Percentiles rank a stretch among this genome's conserved stretches.
Conservation (phyloP, 2,329 filamentous ascomycete species). For the Colletotrichum agaves region DNA sequence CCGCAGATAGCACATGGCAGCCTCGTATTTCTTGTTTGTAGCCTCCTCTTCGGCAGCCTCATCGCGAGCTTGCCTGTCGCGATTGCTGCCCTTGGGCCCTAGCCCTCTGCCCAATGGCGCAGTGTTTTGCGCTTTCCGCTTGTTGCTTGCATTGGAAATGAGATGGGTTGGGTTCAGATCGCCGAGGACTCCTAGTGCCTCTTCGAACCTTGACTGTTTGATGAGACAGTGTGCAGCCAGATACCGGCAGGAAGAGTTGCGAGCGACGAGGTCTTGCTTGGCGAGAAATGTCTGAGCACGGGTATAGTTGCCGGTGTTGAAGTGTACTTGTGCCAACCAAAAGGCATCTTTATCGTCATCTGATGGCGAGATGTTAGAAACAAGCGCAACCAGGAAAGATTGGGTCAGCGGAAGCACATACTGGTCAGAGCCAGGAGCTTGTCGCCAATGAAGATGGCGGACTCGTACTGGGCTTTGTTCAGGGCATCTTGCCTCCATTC, state of each 20-base stretch:
- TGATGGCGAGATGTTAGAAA: slow-evolving; percentile 50
- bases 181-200: slow-evolving; percentile 86
- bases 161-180: slow-evolving; percentile 95
- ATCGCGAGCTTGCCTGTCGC: slow-evolving; percentile 50
- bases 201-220: slow-evolving; percentile 89
- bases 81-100: slow-evolving; percentile 36
- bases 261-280: slow-evolving; percentile 82
- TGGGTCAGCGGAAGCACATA: slow-evolving; percentile 54
- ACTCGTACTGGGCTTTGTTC: slow-evolving; percentile 95
- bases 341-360: slow-evolving; percentile 95
- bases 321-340: slow-evolving; percentile 98
- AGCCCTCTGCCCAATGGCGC: slow-evolving; percentile 55
- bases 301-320: slow-evolving; percentile 93
- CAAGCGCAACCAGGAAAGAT: background rate
- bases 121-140: slow-evolving; percentile 77
- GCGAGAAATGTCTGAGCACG: slow-evolving; percentile 88
- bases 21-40: slow-evolving; percentile 86
- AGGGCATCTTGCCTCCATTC: slow-evolving; percentile 96
- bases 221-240: slow-evolving; percentile 94
- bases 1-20: slow-evolving; percentile 95
- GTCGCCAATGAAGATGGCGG: slow-evolving; percentile 96
- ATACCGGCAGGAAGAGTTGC: slow-evolving; percentile 90
- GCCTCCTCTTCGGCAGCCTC: slow-evolving; percentile 70
- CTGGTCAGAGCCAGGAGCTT: slow-evolving; percentile 95
- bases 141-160: slow-evolving; percentile 71